Conservation (phyloP, 2,329 filamentous ascomycete genomes). For the Fusarium xylarioides region DNA sequence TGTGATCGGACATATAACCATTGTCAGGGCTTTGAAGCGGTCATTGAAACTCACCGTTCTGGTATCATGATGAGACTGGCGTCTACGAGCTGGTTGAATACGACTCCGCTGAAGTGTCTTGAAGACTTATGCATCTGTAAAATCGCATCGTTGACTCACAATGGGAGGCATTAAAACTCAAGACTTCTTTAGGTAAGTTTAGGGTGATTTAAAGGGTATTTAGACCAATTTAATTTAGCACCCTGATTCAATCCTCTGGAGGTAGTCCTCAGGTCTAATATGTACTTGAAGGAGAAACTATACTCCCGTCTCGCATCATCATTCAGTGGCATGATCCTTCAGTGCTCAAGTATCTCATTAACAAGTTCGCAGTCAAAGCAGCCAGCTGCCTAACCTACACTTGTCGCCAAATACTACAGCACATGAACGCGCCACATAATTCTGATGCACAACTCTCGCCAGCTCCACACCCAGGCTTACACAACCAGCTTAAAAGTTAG, state of each 20-base stretch:
- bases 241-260: not conserved
- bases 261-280: slow-evolving; percentile 5
- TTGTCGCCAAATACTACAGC: not conserved
- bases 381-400: slow-evolving; percentile 16
- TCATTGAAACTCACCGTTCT: not conserved
- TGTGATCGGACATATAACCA: not conserved
- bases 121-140: too few species aligned
- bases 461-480: too few species aligned
- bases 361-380: not conserved
- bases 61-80: not conserved
- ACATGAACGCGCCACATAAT: not conserved
- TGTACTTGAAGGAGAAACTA: slow-evolving; percentile 26
- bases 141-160: not conserved
- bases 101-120: not conserved
- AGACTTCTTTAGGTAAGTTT: not conserved
- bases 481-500: slow-evolving; percentile 43
- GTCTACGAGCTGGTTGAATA: not conserved
- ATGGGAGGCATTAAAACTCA: not conserved
- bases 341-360: not conserved
- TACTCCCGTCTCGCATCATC: not conserved
- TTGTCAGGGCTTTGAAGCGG: not conserved
- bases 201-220: rapidly evolving
- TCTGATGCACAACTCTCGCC: not conserved
- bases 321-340: not conserved
- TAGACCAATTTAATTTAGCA: not conserved